Evolutionary conservation across 1,139 yeast species (phyloP).

Genomic region (Hyphopichia wangnamkhiaoensis): DNA sequence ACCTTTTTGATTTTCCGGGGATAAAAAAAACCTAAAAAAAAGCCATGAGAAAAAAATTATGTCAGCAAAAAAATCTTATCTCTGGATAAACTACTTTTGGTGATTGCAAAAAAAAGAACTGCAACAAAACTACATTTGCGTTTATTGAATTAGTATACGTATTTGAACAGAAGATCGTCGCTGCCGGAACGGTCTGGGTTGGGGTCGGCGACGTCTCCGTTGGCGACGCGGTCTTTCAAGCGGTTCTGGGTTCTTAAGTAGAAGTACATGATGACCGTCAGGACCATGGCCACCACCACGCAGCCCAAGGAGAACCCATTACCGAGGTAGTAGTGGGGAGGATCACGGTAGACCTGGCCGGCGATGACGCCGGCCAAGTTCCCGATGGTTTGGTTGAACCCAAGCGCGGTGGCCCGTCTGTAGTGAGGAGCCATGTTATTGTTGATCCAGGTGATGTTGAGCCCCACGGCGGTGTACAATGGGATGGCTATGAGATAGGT

Average conservation of each 20-base stretch:
- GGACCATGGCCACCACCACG: conserved; percentile 14
- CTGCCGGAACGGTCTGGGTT: too few relatives aligned
- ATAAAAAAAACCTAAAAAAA: too few relatives aligned
- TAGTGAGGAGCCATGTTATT: conserved; percentile 45
- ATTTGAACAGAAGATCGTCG: too few relatives aligned
- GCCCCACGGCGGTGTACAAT: conserved; percentile 40
- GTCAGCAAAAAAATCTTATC: too few relatives aligned
- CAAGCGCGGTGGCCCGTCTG: conserved; percentile 47
- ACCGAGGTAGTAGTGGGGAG: conserved; percentile 39
- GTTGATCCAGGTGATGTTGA: conserved; percentile 47
- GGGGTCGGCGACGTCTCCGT: too few relatives aligned
- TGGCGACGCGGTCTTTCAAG: too few relatives aligned
- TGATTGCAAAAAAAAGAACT: too few relatives aligned
- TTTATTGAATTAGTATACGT: too few relatives aligned
- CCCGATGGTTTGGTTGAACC: conserved; percentile 44
- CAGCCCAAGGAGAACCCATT: conserved; percentile 37
- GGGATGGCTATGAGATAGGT: conserved; percentile 42
- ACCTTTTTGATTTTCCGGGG: too few relatives aligned
- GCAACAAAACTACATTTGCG: too few relatives aligned
- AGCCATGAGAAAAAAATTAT: too few relatives aligned
- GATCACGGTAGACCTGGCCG: conserved; percentile 40
- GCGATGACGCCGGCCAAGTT: conserved; percentile 46
- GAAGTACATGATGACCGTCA: not conserved
- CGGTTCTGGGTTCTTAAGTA: not conserved
- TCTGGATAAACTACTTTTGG: too few relatives aligned